Base-by-base conservation (phyloP, 2,329 filamentous ascomycete species). In the Monilinia fructicola region DNA sequence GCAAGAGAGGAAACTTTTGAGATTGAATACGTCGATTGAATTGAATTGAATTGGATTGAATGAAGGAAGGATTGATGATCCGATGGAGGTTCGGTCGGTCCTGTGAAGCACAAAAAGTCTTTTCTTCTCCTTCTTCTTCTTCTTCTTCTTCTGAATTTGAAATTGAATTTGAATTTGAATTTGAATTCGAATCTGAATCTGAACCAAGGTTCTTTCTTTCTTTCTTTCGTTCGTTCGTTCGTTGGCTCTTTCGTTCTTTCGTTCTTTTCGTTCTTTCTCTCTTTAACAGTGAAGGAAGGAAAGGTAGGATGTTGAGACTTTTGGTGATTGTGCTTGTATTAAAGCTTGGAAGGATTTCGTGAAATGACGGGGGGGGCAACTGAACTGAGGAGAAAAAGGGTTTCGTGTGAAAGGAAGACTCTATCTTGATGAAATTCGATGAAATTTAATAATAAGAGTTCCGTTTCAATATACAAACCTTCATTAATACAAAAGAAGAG, bases 81-180 rank as follows among this genome's bases (percentile, higher is more conserved):
- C 73, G 73, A 75, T 72, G 67, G 60, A 69, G 71, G 69, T 70
- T 74, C 64, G 70, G 72, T 73, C 70, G 68, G 69, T n/a, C 74
- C 72, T 71, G 73, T 75, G 72, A 70, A 68, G 68, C 64, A 72
- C 67, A 66, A 62, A 67, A 65, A 58, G 40, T 58, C 53, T 69
- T 68, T 71, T 67, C 38, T 40, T 10, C 10, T 11, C 38, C 38
- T 9, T 64, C n/a, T n/a, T n/a, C n/a, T n/a, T 35, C 31, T 35
- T 35, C 31, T 35, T 35, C 31, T 35, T 35, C 31, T 35, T 35
- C 31, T 35, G 28, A 31, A 31, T 4, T 7, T 35, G 31, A 35
- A 35, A 7, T 7, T 35, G 31, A 35, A 35, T 35, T 7, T 35
- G 31, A 35, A 35, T 35, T 7, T 35, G n/a, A n/a, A n/a, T n/a